Evolutionary conservation across 306 rosid species (phyloP), one percentile per base, ranked within the genome.

Genomic region (Lupinus albus): DNA sequence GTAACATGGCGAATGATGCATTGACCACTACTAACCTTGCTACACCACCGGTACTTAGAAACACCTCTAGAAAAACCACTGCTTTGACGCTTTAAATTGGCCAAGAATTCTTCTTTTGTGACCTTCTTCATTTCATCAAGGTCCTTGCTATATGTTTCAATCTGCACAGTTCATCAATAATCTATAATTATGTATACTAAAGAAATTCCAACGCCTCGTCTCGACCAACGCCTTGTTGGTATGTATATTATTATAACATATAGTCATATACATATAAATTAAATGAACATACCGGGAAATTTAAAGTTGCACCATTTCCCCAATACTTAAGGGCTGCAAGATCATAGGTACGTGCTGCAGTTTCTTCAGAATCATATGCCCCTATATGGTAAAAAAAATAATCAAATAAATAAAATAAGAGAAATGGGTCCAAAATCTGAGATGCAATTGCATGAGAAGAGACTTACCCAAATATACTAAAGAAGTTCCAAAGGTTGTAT

Each of bases 251-350:
- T 11, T 7, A 11, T 60, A 64, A 8, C 36, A 7, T 49, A 6
- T 18, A 11, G 2, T n/a, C 1, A n/a, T 33, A 44, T 4, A 3
- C 14, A 11, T 11, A 3, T 11, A 44, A 3, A 13, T 41, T 11
- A 17, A 53, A 2, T 1, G 16, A 57, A 15, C 53, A 4, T 89
- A 94, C 99, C 85, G 92, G 80, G 9, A 90, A 88, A 84, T 94
- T 94, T 80, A 94, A 77, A 35, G 73, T 84, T 48, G 99, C 81
- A 3, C 55, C 77, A 0, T 87, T 79, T 1, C 97, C 97, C 99
- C 99, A 90, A 58, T 90, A 90, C 50, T 90, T 94, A 0, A 94
- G 97, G 47, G 99, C 97, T 48, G 97, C 99, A 15, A 94, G 97
- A 71, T 94, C 99, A 41, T 94, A 90, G 14, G 96, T 86, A 46